Percentiles rank a stretch among this genome's conserved stretches.
These are phyloP conservation scores for Arthroderma sp. DNA, from an alignment of 2,329 filamentous ascomycete genomes.

Conservation along the genomic window DNA sequence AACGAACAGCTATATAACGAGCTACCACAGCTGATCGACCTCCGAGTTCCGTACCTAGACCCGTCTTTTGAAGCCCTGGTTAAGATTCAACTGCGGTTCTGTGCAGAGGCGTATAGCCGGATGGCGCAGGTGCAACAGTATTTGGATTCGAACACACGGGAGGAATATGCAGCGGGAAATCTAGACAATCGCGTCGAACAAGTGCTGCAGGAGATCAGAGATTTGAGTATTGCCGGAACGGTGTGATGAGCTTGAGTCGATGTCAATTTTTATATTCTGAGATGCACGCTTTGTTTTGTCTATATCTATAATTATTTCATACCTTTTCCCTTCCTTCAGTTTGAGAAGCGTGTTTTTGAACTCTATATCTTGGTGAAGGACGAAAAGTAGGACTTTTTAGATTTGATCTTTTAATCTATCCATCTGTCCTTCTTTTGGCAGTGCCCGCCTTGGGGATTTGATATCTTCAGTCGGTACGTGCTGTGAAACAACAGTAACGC, in stretches of 20 bases:
- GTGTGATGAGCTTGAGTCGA: constrained; percentile 29
- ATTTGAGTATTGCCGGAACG: constrained; percentile 80
- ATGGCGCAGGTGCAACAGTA: constrained; percentile 99
- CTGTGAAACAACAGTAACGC: no score
- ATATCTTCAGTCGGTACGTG: no score
- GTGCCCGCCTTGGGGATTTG: no score
- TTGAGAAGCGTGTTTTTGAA: no score
- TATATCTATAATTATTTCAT: no score
- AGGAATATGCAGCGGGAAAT: constrained; percentile 89
- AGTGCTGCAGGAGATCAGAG: constrained; percentile 90
- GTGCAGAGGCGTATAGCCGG: constrained; percentile 88
- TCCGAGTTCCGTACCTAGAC: constrained; percentile 92
- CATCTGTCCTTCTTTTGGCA: no score
- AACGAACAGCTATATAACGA: constrained; percentile 93
- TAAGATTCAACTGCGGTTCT: constrained; percentile 96
- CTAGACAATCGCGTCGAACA: constrained; percentile 86
- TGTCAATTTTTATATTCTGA: no score
- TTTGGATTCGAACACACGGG: constrained; percentile 83
- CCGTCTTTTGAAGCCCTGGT: constrained; percentile 95
- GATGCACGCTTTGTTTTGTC: no score
- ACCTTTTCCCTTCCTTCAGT: no score
- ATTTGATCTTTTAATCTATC: no score
- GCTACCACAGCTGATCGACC: constrained; percentile 87
- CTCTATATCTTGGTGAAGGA: no score
- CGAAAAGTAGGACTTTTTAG: no score